A percentile compares a stretch with the other conserved stretches of the same genome.
phyloP scores from a whole-genome alignment of 1,284 basidiomycete species.

The Trametes versicolor region DNA sequence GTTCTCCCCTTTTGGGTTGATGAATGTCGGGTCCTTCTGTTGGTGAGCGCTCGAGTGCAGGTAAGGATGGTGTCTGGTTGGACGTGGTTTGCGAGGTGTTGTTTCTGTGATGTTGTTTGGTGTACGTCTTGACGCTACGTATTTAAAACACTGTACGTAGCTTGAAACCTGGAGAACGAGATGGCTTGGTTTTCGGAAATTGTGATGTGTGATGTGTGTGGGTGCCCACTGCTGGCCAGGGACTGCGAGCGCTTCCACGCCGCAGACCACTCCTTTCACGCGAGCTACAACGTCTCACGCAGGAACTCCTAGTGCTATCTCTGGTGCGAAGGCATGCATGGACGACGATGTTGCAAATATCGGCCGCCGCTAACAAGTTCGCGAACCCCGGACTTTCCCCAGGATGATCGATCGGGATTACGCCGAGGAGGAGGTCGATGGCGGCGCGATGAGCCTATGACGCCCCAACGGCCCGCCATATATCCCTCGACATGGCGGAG shows the following conservation, averaged over 20 bases:
- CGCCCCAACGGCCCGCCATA: constrained; percentile 12
- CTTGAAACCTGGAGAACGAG: constrained; percentile 14
- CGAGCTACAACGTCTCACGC: too few relatives aligned
- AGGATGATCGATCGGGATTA: constrained; percentile 16
- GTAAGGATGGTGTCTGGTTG: constrained; percentile 4
- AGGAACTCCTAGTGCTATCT: too few relatives aligned
- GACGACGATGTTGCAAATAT: too few relatives aligned
- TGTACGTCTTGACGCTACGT: constrained; percentile 20
- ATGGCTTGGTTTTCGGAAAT: constrained; percentile 20
- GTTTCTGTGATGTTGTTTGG: constrained; percentile 1
- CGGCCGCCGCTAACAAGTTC: constrained; percentile 8
- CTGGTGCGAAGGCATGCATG: constrained; percentile 6
- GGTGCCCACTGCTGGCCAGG: too few relatives aligned
- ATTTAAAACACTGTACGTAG: constrained; percentile 30
- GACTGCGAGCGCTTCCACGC: too few relatives aligned
- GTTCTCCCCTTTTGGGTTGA: constrained; percentile 55
- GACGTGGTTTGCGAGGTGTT: background rate
- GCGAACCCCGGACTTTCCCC: constrained; percentile 16
- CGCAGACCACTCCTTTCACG: too few relatives aligned
- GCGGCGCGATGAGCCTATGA: constrained; percentile 6
- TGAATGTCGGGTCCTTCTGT: constrained; percentile 43
- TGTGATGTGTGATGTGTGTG: background rate
- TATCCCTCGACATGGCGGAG: background rate
- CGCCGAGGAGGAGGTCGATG: constrained; percentile 28
- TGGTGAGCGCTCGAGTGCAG: constrained; percentile 51